Base-by-base conservation (phyloP, 2,329 filamentous ascomycete genomes). In the Aureobasidium sp. region DNA sequence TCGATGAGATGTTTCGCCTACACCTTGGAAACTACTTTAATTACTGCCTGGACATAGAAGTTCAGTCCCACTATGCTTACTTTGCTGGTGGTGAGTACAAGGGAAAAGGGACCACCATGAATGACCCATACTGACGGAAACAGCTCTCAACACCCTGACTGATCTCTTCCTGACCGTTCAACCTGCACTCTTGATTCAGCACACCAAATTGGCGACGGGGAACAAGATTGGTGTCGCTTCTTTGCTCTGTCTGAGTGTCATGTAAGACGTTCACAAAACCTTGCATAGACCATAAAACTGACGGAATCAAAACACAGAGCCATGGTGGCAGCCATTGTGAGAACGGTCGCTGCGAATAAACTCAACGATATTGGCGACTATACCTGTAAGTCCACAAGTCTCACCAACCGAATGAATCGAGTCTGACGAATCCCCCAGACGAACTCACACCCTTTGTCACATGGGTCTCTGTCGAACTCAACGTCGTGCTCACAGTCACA, bases 401-500 rank as follows among this genome's bases (percentile, higher is more conserved):
- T 13, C 3, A 37, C 15, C 23, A 15, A 7, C 21, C 10, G 1
- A 27, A 25, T 17, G 4, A 10, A 6, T 3, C 13, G 8, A 45
- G 13, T 1, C 40, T 33, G 6, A 45, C 10, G 5, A 37, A 15
- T 4, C 4, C 6, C 8, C 35, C 43, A 62, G 61, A 67, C 38
- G 66, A 67, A 42, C 64, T 71, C 3, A 60, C 62, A 27, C 53
- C 62, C 4, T 70, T 67, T 47, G 63, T 69, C 1, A 65, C 69
- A 38, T 68, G 67, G 64, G 61, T 70, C 13, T 65, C 65, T 3
- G 61, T 71, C 53, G 69, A 71, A 58, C 64, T 70, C 37, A 70
- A 70, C 60, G 78, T 69, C 25, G 69, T 71, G 50, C 69, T 71
- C 38, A 68, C 70, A 35, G 64, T 66, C 25, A 65, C 69, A 10